Percentiles rank a stretch among this genome's conserved stretches.
Evolutionary conservation across 495 filamentous ascomycete genomes (phyloP).

Genomic region (Trichocladium antarcticum): DNA sequence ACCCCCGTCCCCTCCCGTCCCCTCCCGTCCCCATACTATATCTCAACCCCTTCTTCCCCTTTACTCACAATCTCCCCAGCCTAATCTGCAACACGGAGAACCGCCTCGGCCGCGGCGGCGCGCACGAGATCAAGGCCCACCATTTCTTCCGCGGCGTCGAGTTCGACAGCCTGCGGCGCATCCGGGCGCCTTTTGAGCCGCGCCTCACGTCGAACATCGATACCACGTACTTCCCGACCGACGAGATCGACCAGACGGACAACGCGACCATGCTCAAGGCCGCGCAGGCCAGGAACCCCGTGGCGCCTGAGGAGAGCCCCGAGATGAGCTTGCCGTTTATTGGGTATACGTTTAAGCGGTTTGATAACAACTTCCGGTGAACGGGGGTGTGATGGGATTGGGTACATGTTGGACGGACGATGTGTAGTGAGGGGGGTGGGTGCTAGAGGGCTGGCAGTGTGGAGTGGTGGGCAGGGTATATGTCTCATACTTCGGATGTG

Average conservation of each 20-base stretch:
- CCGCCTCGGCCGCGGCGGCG: conserved; percentile 73
- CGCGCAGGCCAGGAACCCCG: conserved; percentile 42
- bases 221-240: conserved; percentile 96
- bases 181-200: conserved; percentile 92
- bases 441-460: too few species aligned
- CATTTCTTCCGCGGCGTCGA: conserved; percentile 93
- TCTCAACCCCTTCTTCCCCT: not conserved
- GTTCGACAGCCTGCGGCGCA: conserved; percentile 80
- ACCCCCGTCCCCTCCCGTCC: too few species aligned
- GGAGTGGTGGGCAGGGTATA: too few species aligned
- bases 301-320: conserved; percentile 38
- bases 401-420: too few species aligned
- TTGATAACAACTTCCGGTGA: conserved; percentile 63
- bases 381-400: too few species aligned
- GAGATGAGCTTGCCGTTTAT: conserved; percentile 96
- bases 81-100: conserved; percentile 86
- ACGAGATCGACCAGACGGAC: conserved; percentile 92
- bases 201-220: conserved; percentile 84
- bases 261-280: conserved; percentile 62
- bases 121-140: conserved; percentile 84
- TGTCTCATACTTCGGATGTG: too few species aligned
- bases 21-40: not conserved
- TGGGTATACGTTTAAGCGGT: conserved; percentile 97
- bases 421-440: too few species aligned
- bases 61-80: conserved; percentile 30